phyloP scores from a whole-genome alignment of 192 early-diverging fungal species.

The Backusella circina region DNA sequence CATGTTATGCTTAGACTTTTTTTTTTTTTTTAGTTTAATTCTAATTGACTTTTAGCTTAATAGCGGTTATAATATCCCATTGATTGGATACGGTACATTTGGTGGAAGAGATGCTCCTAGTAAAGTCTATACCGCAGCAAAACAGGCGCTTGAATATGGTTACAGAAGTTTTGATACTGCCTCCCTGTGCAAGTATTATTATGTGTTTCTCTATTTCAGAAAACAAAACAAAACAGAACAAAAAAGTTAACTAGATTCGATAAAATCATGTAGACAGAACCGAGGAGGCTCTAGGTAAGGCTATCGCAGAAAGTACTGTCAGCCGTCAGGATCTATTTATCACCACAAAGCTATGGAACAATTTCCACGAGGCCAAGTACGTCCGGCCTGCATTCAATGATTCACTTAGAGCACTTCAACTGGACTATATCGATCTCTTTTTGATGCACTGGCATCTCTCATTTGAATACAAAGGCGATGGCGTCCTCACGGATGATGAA shows the following conservation, averaged over 20 bases:
- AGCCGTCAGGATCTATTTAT: constrained; percentile 64
- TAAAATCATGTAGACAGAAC: constrained; percentile 44
- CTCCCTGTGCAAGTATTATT: constrained; percentile 8
- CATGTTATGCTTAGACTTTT: too few relatives aligned
- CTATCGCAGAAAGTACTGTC: constrained; percentile 42
- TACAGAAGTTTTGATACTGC: constrained; percentile 29
- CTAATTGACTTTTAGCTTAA: too few relatives aligned
- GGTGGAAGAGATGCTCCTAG: constrained; percentile 22
- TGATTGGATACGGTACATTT: constrained; percentile 9
- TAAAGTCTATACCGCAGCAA: constrained; percentile 20
- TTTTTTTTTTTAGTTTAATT: too few relatives aligned
- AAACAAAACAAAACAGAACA: not conserved
- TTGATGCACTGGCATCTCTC: constrained; percentile 85
- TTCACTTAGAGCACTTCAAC: constrained; percentile 63
- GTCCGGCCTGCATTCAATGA: constrained; percentile 58
- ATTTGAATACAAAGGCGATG: constrained; percentile 32
- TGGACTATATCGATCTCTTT: constrained; percentile 80
- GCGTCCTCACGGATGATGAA: constrained; percentile 4
- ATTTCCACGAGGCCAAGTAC: constrained; percentile 54
- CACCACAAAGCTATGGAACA: constrained; percentile 52
- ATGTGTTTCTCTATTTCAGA: not conserved
- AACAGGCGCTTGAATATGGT: constrained; percentile 21
- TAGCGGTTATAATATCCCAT: too few relatives aligned
- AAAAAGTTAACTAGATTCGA: not conserved
- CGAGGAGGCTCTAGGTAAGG: constrained; percentile 66